These are phyloP conservation scores for Jamesozyma jinghongensis DNA, from an alignment of 805 yeast species.

Conservation along the genomic window DNA sequence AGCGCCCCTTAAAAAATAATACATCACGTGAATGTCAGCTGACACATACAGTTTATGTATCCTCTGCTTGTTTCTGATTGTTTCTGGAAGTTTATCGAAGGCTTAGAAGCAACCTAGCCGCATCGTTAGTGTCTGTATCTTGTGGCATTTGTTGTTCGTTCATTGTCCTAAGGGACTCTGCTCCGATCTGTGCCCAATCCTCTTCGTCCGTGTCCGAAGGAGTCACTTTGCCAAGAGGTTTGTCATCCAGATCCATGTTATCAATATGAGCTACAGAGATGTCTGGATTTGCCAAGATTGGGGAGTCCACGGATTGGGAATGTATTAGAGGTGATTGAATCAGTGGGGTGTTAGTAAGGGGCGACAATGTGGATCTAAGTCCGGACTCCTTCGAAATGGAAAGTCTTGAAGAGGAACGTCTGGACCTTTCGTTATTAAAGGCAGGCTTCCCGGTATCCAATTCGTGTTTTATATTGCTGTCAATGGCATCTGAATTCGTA, in stretches of 20 bases:
- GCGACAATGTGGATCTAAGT: conserved; percentile 22
- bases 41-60: too few species aligned
- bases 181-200: conserved; percentile 91
- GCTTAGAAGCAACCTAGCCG: conserved; percentile 7
- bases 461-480: conserved; percentile 5
- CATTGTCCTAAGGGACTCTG: conserved; percentile 45
- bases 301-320: background rate
- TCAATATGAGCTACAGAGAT: background rate
- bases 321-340: background rate
- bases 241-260: background rate
- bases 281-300: background rate
- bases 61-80: too few species aligned
- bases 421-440: conserved; percentile 9
- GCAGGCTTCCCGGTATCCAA: background rate
- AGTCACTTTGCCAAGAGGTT: background rate
- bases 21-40: background rate
- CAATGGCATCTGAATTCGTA: background rate
- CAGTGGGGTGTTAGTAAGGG: background rate
- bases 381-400: conserved; percentile 31
- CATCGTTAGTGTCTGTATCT: conserved; percentile 10
- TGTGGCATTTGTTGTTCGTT: conserved; percentile 1
- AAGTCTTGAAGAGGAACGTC: conserved; percentile 30
- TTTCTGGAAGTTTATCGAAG: conserved; percentile 2
- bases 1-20: too few species aligned
- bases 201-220: conserved; percentile 87